Base-by-base conservation (phyloP, 805 yeast genomes). In the Wickerhamomyces alni region DNA sequence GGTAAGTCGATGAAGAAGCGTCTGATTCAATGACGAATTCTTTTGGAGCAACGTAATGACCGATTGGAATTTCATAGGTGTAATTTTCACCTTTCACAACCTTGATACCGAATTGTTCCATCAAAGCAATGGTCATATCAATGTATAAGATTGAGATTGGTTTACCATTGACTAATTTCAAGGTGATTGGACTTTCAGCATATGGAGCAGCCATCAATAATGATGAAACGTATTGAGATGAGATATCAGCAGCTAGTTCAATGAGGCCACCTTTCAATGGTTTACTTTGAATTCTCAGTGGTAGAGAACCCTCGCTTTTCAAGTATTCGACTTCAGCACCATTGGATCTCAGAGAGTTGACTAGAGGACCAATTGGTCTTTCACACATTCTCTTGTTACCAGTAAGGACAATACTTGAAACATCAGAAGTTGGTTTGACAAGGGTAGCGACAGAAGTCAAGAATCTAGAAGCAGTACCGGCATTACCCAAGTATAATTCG, bases 331-430 rank as follows among this genome's bases (percentile, higher is more conserved):
- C 75, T 11, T 66, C 56, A 3, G 88, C 77, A 30, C 98, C 98
- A 52, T 89, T 91, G 9, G 74, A 63, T 40, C 82, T 72, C 49
- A 93, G 69, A 5, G 99, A 95, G 52, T 88, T 96, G 11, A 93
- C 96, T 41, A 93, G 72, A 2, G 98, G 96, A 25, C 96, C 98
- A 52, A 87, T 87, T 16, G 99, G 99, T 53, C 99, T 75, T 62
- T 89, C 94, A 62, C 89, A 95, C 99, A 93, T 93, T 63, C 99
- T 77, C 36, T 86, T 82, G 62, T 93, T 93, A 50, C 99, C 99
- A 2, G 98, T 93, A 46, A 93, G 70, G 7, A 78, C 66, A 22
- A 88, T 78, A 43, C 67, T 55, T 26, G 71, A 66, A 10, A 59
- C 54, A 5, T 52, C 58, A 3, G 59, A 55, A 13, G 72, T 55